These are phyloP conservation scores for Carallia brachiata DNA, from an alignment of 345 rosid genomes.

Conservation along the genomic window DNA sequence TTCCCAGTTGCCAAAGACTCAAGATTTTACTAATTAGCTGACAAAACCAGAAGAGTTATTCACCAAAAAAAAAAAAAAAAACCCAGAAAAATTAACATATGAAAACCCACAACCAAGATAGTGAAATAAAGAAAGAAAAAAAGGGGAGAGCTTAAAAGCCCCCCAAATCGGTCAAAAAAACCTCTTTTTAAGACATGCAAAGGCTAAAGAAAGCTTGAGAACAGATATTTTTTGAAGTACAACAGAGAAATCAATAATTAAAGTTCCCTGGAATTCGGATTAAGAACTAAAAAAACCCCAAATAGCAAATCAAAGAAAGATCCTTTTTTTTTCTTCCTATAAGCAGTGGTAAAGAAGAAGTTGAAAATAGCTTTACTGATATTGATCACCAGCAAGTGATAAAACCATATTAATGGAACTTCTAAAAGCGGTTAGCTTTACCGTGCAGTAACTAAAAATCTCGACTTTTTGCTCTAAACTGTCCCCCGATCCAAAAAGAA, in stretches of 20 bases:
- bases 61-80: background rate
- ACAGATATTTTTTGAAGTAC: background rate
- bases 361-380: background rate
- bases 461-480: constrained; percentile 22
- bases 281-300: background rate
- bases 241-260: background rate
- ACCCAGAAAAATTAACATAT: background rate
- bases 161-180: constrained; percentile 1
- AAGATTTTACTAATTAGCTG: background rate
- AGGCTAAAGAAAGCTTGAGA: constrained; percentile 5
- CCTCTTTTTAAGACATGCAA: constrained; percentile 7
- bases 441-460: constrained; percentile 29
- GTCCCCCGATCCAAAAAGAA: constrained; percentile 36
- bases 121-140: constrained; percentile 8
- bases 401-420: constrained; percentile 27
- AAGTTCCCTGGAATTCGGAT: background rate
- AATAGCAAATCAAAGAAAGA: background rate
- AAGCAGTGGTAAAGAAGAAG: background rate
- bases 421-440: constrained; percentile 9
- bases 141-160: constrained; percentile 15
- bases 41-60: background rate
- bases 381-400: background rate
- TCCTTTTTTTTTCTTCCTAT: background rate
- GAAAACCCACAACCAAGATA: constrained; percentile 2
- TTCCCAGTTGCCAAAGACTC: background rate